phyloP scores from a whole-genome alignment of 2,329 filamentous ascomycete species.

The Echinosphaeria canescens region DNA sequence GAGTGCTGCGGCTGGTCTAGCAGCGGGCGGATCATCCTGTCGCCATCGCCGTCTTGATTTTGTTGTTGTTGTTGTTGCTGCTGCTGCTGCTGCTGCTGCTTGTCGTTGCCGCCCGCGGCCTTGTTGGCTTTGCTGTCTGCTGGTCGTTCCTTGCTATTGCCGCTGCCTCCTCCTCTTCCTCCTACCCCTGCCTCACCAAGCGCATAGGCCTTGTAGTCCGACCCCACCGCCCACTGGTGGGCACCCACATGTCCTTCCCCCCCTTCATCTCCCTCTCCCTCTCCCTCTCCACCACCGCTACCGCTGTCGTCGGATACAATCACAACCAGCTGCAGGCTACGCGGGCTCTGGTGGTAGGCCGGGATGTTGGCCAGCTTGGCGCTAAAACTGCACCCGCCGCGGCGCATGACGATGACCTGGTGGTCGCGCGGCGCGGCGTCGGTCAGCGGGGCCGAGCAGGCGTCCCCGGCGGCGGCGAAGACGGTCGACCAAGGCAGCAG shows the following conservation, averaged over 20 bases:
- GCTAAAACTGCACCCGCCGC: constrained; percentile 70
- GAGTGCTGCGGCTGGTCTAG: constrained; percentile 53
- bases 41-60: too few species aligned
- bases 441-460: constrained; percentile 37
- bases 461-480: constrained; percentile 49
- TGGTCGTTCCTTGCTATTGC: too few species aligned
- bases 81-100: constrained; percentile 52
- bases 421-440: constrained; percentile 30
- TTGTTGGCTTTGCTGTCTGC: constrained; percentile 1
- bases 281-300: constrained; percentile 16
- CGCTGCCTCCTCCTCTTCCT: too few species aligned
- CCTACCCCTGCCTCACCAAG: too few species aligned
- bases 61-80: too few species aligned
- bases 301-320: constrained; percentile 50
- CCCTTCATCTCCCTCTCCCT: too few species aligned
- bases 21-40: constrained; percentile 38
- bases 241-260: too few species aligned
- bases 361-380: constrained; percentile 76
- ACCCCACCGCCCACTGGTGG: too few species aligned
- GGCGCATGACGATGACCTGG: constrained; percentile 62
- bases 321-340: constrained; percentile 59
- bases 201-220: constrained; percentile 9
- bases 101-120: constrained; percentile 13
- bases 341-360: constrained; percentile 37
- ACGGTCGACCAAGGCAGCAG: constrained; percentile 46